Evolutionary conservation across 352 stramenopile genomes (phyloP).

Genomic region (Pythium pectinolyticum): DNA sequence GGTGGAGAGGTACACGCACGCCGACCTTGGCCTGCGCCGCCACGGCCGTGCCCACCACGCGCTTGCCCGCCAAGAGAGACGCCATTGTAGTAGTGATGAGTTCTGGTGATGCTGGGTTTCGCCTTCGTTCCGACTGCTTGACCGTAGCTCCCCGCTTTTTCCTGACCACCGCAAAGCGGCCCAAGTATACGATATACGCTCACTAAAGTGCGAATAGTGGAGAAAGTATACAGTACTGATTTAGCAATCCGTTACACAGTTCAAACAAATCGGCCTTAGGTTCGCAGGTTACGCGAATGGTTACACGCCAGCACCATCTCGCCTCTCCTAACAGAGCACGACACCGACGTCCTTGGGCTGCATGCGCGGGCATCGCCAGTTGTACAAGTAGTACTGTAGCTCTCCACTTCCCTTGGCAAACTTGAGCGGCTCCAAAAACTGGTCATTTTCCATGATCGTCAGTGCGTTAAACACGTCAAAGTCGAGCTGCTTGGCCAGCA

Average conservation of each 20-base stretch:
- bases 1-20: not conserved
- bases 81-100: slow-evolving; percentile 13
- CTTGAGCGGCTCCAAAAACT: slow-evolving; percentile 59
- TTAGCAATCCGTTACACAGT: not conserved
- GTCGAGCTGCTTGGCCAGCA: slow-evolving; percentile 53
- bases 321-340: slow-evolving; percentile 33
- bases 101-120: not conserved
- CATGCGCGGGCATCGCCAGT: slow-evolving; percentile 76
- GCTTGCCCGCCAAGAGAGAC: slow-evolving; percentile 35
- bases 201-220: slow-evolving; percentile 5
- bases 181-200: slow-evolving; percentile 7
- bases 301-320: not conserved
- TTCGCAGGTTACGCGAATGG: not conserved
- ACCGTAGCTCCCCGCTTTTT: slow-evolving; percentile 1
- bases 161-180: slow-evolving; percentile 24
- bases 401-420: slow-evolving; percentile 61
- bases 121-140: not conserved
- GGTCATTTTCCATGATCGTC: slow-evolving; percentile 63
- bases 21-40: slow-evolving; percentile 10
- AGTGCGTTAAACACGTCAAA: slow-evolving; percentile 74
- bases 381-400: slow-evolving; percentile 79
- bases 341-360: slow-evolving; percentile 49
- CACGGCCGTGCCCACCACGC: slow-evolving; percentile 16
- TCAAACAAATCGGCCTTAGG: too few relatives aligned
- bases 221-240: slow-evolving; percentile 13